phyloP scores from a whole-genome alignment of 441 rosid genomes.

The Adansonia grandidieri region DNA sequence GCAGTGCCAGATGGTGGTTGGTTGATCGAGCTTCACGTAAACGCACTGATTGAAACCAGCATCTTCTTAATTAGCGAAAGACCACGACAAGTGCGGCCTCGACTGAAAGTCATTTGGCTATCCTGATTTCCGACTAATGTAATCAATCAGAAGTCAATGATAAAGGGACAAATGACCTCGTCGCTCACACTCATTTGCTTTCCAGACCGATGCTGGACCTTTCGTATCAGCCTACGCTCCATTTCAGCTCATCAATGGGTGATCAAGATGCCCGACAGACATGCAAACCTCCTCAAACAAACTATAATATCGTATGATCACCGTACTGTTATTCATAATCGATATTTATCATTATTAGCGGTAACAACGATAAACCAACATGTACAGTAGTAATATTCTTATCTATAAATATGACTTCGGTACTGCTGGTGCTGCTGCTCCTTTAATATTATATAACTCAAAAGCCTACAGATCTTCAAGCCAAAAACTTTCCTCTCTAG shows the following conservation, averaged over 20 bases:
- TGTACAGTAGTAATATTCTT: background rate
- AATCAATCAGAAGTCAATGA: background rate
- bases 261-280: background rate
- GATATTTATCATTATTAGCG: too few species aligned
- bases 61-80: background rate
- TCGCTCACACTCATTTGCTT: too few species aligned
- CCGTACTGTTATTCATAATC: too few species aligned
- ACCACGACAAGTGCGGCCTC: background rate
- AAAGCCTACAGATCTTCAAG: background rate
- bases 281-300: background rate
- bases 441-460: background rate
- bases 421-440: background rate
- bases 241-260: background rate
- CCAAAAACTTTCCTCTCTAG: background rate
- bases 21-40: background rate
- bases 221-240: background rate
- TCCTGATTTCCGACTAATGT: background rate
- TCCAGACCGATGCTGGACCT: background rate
- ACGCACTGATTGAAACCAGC: background rate
- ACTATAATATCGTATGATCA: background rate
- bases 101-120: background rate
- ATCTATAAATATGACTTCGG: background rate
- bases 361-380: too few species aligned
- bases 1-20: background rate
- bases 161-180: too few species aligned